These are phyloP conservation scores for Ophiocordyceps unilateralis DNA, from an alignment of 2,329 filamentous ascomycete species.

Conservation along the genomic window DNA sequence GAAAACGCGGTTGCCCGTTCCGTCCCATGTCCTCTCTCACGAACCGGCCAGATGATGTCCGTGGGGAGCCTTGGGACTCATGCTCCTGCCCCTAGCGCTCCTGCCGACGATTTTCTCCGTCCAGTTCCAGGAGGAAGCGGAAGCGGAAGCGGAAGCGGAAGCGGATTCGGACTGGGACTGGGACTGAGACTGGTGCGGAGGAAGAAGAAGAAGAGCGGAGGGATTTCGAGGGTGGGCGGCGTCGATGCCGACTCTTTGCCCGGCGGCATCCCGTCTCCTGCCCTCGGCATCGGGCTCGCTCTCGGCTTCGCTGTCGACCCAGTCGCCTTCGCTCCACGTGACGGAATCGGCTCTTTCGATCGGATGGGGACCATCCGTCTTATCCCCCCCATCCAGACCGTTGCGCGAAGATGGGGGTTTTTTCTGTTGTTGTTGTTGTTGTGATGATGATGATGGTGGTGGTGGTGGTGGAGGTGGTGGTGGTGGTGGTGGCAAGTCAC, in stretches of 20 bases:
- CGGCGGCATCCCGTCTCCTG: background rate
- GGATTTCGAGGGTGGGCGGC: too few relatives aligned
- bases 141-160: too few relatives aligned
- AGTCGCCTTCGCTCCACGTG: constrained; percentile 51
- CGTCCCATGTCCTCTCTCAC: too few relatives aligned
- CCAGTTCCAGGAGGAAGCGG: constrained; percentile 26
- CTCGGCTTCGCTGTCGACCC: constrained; percentile 34
- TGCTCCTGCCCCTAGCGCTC: constrained; percentile 10
- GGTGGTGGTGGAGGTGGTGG: too few relatives aligned
- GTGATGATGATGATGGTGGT: too few relatives aligned
- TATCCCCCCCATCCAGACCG: too few relatives aligned
- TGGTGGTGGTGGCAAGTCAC: constrained; percentile 23
- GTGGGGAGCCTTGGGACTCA: constrained; percentile 8
- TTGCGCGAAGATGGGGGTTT: too few relatives aligned
- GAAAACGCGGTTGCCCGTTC: too few relatives aligned
- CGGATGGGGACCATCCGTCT: too few relatives aligned
- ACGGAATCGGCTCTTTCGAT: constrained; percentile 30
- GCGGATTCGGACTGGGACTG: background rate
- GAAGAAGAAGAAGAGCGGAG: background rate
- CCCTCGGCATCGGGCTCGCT: constrained; percentile 16
- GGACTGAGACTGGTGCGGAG: constrained; percentile 3
- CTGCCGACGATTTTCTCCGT: constrained; percentile 36
- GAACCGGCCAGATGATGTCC: too few relatives aligned
- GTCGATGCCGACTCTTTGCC: too few relatives aligned
- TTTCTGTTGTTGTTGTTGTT: background rate